phyloP scores from a whole-genome alignment of 2,329 filamentous ascomycete species.

The Ophiocordyceps unilateralis region DNA sequence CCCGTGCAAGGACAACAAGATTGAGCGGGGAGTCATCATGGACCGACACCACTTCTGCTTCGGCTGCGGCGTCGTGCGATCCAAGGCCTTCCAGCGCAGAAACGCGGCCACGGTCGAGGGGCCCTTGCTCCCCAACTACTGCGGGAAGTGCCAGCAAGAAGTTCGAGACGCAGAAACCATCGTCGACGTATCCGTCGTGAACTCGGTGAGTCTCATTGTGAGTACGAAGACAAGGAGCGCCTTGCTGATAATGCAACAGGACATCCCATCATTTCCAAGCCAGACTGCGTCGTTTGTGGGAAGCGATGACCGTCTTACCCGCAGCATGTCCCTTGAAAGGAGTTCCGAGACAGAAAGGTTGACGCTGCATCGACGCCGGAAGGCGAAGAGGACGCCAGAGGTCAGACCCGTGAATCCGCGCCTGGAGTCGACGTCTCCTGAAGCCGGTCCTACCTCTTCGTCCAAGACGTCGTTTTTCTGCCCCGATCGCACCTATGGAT shows the following conservation, averaged over 20 bases:
- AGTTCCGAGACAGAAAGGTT: background rate
- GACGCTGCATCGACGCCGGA: background rate
- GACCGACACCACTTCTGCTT: conserved; percentile 22
- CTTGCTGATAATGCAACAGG: background rate
- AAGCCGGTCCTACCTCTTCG: too few relatives aligned
- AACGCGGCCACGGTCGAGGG: conserved; percentile 9
- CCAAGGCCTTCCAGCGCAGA: conserved; percentile 8
- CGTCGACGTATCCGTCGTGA: conserved; percentile 10
- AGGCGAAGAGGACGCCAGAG: background rate
- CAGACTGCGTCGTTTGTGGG: too few relatives aligned
- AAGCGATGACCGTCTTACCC: too few relatives aligned
- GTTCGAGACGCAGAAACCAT: conserved; percentile 8
- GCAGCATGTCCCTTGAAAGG: background rate
- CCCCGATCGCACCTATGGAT: conserved; percentile 9
- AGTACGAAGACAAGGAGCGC: background rate
- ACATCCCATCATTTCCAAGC: background rate
- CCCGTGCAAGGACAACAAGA: conserved; percentile 13
- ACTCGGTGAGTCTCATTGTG: conserved; percentile 6
- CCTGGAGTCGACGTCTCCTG: too few relatives aligned
- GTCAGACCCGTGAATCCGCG: background rate
- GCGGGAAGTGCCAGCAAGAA: conserved; percentile 10
- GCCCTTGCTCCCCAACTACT: conserved; percentile 16
- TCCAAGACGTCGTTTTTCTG: conserved; percentile 5
- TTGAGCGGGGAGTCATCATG: conserved; percentile 6
- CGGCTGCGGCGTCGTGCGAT: conserved; percentile 11